A percentile compares a stretch with the other conserved stretches of the same genome.
phyloP scores from a whole-genome alignment of 2,329 filamentous ascomycete species.

The Nemania sp. region DNA sequence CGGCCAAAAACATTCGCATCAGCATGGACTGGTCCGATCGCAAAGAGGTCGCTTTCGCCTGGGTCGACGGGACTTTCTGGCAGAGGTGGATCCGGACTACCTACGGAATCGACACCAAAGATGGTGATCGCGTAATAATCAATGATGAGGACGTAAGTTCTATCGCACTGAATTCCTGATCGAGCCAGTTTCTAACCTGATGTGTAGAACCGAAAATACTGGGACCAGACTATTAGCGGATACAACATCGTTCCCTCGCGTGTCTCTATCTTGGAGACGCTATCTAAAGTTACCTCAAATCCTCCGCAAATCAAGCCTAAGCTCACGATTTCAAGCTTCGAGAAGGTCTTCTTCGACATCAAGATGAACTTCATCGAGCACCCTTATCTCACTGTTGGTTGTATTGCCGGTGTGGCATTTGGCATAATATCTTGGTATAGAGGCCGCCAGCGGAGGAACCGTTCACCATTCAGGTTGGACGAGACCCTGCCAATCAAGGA shows the following conservation, averaged over 20 bases:
- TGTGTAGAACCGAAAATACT: constrained; percentile 82
- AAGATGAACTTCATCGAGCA: constrained; percentile 61
- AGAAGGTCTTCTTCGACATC: constrained; percentile 72
- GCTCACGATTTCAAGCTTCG: constrained; percentile 72
- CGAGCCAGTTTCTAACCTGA: constrained; percentile 42
- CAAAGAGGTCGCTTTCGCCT: constrained; percentile 92
- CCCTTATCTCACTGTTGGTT: constrained; percentile 60
- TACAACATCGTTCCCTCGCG: constrained; percentile 88
- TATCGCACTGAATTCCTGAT: not conserved
- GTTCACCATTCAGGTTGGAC: constrained; percentile 65
- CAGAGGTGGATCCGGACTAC: constrained; percentile 95
- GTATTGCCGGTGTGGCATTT: constrained; percentile 60
- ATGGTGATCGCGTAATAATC: constrained; percentile 91
- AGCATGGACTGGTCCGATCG: constrained; percentile 85
- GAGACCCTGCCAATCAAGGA: constrained; percentile 55
- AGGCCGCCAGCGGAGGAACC: constrained; percentile 56
- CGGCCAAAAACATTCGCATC: constrained; percentile 89
- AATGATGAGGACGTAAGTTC: constrained; percentile 91
- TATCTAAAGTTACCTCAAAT: constrained; percentile 69
- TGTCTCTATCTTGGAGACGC: constrained; percentile 86
- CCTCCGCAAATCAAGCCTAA: constrained; percentile 75
- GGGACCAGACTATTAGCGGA: constrained; percentile 88
- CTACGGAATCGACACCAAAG: constrained; percentile 84
- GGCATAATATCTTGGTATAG: constrained; percentile 57
- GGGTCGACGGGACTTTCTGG: constrained; percentile 97